These are phyloP conservation scores for Carex sylvatica DNA, from an alignment of 202 grass and related monocot species.

Conservation along the genomic window DNA sequence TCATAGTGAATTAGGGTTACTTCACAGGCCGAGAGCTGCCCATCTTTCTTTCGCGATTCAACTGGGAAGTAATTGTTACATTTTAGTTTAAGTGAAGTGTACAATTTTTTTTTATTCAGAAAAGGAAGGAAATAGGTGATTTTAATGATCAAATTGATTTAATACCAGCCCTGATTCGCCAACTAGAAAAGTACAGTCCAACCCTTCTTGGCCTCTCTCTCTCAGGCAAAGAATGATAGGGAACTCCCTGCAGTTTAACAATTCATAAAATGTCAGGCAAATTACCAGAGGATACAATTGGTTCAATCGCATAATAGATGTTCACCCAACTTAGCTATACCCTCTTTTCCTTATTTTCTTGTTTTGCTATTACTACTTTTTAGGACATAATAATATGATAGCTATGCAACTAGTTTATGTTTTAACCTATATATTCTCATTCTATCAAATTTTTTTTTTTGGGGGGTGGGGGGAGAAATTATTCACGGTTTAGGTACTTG, in stretches of 20 bases:
- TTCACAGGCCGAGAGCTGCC: slow-evolving; percentile 77
- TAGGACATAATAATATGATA: neutral
- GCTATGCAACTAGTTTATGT: neutral
- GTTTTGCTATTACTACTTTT: neutral
- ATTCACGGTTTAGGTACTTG: neutral
- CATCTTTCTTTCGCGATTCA: slow-evolving; percentile 65
- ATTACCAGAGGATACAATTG: neutral
- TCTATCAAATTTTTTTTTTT: neutral
- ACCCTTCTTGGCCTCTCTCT: slow-evolving; percentile 93
- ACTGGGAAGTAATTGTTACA: slow-evolving; percentile 41
- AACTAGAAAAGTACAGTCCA: slow-evolving; percentile 94
- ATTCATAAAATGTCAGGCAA: neutral
- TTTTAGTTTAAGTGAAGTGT: neutral
- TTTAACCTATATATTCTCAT: neutral
- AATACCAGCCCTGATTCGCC: slow-evolving; percentile 89
- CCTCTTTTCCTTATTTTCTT: neutral
- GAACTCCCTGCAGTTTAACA: slow-evolving; percentile 57
- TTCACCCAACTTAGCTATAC: neutral
- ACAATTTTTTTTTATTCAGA: neutral
- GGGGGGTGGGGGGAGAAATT: neutral
- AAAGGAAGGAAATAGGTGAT: neutral
- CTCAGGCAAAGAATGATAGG: slow-evolving; percentile 73
- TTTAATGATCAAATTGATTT: slow-evolving; percentile 9
- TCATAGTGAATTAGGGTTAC: slow-evolving; percentile 89
- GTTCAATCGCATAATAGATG: neutral